Conservation (phyloP, 1,284 basidiomycete genomes). For the Trichosporon asahii region DNA sequence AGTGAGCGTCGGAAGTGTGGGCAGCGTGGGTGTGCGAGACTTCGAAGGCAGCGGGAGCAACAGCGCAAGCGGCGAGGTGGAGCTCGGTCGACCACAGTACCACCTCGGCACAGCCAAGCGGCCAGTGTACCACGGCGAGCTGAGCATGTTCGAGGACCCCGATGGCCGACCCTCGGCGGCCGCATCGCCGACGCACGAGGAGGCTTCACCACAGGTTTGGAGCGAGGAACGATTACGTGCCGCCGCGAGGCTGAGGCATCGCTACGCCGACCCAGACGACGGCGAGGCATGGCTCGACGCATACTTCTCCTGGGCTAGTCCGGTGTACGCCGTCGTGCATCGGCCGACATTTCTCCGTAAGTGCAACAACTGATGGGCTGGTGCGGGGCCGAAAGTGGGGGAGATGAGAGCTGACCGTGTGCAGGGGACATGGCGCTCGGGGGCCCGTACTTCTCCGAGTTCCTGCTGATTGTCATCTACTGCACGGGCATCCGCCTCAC, state of each 20-base stretch:
- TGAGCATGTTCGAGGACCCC: conserved; percentile 20
- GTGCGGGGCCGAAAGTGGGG: not conserved
- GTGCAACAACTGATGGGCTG: not conserved
- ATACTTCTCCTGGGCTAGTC: conserved; percentile 29
- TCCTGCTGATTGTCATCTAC: conserved; percentile 29
- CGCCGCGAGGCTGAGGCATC: conserved; percentile 23
- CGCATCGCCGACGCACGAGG: conserved; percentile 8
- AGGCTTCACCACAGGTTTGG: conserved; percentile 12
- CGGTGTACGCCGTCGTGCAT: conserved; percentile 22
- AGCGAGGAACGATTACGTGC: conserved; percentile 20
- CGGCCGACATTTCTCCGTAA: conserved; percentile 20
- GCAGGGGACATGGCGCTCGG: conserved; percentile 28
- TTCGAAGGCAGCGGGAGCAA: not conserved
- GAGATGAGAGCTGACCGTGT: not conserved
- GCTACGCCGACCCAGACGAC: conserved; percentile 27
- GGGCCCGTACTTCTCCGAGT: conserved; percentile 28
- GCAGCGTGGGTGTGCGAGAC: not conserved
- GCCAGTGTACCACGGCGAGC: conserved; percentile 26
- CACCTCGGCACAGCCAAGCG: conserved; percentile 22
- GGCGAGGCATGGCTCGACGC: conserved; percentile 26
- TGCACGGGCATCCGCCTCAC: conserved; percentile 27
- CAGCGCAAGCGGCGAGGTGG: conserved; percentile 1
- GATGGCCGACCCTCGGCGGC: conserved; percentile 10
- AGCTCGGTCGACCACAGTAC: conserved; percentile 25
- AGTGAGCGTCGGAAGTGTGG: not conserved